Percentiles rank a stretch among this genome's conserved stretches.
phyloP scores from a whole-genome alignment of 345 rosid species.

The Cochlearia excelsa region DNA sequence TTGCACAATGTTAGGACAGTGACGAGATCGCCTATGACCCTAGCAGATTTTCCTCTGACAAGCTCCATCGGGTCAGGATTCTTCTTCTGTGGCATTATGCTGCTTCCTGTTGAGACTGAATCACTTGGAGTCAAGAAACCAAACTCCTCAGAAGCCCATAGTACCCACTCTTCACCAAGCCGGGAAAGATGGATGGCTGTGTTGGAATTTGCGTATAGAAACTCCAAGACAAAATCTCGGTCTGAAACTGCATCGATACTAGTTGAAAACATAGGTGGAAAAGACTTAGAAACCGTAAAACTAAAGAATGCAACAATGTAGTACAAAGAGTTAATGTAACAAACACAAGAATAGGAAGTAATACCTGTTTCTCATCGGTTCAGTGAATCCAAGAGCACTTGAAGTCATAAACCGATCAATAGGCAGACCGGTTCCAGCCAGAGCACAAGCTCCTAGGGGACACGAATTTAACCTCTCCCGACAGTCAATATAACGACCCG shows the following conservation, averaged over 20 bases:
- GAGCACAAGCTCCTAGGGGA: conserved; percentile 96
- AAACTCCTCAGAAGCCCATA: conserved; percentile 98
- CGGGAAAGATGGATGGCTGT: conserved; percentile 84
- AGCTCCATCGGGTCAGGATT: conserved; percentile 99
- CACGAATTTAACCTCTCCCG: conserved; percentile 67
- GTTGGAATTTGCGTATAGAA: conserved; percentile 69
- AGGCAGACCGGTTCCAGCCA: conserved; percentile 95
- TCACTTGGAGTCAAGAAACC: conserved; percentile 89
- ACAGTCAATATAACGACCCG: conserved; percentile 78
- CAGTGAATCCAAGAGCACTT: conserved; percentile 65
- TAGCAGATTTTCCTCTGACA: conserved; percentile 88
- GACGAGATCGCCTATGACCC: conserved; percentile 77
- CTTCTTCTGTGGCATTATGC: conserved; percentile 99
- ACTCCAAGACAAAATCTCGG: conserved; percentile 85
- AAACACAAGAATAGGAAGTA: conserved; percentile 14
- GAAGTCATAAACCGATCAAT: conserved; percentile 88
- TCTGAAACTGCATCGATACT: conserved; percentile 98
- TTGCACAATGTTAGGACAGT: conserved; percentile 86
- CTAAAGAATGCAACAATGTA: neutral
- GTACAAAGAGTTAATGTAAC: neutral
- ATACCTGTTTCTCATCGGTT: conserved; percentile 94
- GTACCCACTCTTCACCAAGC: conserved; percentile 96
- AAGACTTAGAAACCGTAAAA: neutral
- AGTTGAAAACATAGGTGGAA: conserved; percentile 8
- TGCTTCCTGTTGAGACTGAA: conserved; percentile 89